phyloP scores from a whole-genome alignment of 495 filamentous ascomycete species.

The Polyplosphaeria fusca region DNA sequence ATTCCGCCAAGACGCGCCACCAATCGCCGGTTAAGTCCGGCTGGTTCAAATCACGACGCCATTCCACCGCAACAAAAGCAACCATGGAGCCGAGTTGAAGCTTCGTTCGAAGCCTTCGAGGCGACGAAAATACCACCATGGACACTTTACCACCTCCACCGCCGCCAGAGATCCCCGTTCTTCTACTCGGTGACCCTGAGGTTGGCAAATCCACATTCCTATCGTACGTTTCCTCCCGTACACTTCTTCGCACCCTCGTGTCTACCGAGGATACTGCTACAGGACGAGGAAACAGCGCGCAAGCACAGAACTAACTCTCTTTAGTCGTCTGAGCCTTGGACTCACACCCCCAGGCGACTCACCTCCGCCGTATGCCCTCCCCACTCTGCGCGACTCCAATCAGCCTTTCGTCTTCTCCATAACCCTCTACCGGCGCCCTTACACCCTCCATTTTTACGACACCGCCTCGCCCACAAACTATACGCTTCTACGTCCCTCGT shows the following conservation, averaged over 20 bases:
- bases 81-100: constrained; percentile 15
- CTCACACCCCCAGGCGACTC: constrained; percentile 15
- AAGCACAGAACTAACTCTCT: too few species aligned
- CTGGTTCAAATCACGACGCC: neutral
- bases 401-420: constrained; percentile 84
- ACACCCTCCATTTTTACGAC: constrained; percentile 75
- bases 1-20: neutral
- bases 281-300: too few species aligned
- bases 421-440: constrained; percentile 61
- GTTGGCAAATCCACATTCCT: constrained; percentile 87
- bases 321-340: constrained; percentile 40
- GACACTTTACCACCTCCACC: neutral
- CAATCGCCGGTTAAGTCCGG: constrained; percentile 1
- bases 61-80: constrained; percentile 18
- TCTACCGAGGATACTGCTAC: neutral
- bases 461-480: constrained; percentile 73
- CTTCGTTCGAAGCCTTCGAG: neutral
- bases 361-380: constrained; percentile 42
- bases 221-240: constrained; percentile 59
- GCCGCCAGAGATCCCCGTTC: constrained; percentile 55
- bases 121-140: neutral
- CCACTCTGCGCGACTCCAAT: constrained; percentile 66
- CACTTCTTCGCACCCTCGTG: neutral
- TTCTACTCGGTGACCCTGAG: constrained; percentile 74
- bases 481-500: constrained; percentile 65